A percentile compares a stretch with the other conserved stretches of the same genome.
phyloP scores from a whole-genome alignment of 768 basidiomycete genomes.

The Macrolepiota albuminosa region DNA sequence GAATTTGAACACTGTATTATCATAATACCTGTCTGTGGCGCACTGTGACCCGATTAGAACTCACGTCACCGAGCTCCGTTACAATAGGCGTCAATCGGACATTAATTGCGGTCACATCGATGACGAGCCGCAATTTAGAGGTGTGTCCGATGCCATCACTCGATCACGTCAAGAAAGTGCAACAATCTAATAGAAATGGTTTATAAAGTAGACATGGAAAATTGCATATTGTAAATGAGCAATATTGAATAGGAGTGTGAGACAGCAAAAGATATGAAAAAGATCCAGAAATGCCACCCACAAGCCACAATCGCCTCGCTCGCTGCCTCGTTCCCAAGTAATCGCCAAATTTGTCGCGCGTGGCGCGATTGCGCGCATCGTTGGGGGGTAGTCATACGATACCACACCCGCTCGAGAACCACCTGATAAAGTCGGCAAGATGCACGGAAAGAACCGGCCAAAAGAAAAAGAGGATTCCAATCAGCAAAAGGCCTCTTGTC shows the following conservation, averaged over 20 bases:
- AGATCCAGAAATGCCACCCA: neutral
- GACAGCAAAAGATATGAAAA: neutral
- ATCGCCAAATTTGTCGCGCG: neutral
- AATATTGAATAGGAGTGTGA: neutral
- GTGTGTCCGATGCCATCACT: conserved; percentile 4
- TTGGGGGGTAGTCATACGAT: conserved; percentile 29
- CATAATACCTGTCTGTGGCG: neutral
- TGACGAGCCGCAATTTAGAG: neutral
- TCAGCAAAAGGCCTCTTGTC: conserved; percentile 22
- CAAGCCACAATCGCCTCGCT: neutral
- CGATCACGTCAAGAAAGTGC: neutral
- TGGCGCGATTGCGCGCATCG: neutral
- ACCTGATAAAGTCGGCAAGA: conserved; percentile 39
- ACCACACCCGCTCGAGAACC: conserved; percentile 70
- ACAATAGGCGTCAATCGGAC: neutral
- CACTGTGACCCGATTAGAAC: neutral
- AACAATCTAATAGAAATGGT: neutral
- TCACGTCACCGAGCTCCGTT: neutral
- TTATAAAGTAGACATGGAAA: neutral
- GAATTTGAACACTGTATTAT: neutral
- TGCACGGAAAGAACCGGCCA: conserved; percentile 6
- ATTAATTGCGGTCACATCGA: neutral
- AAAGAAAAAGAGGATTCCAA: conserved; percentile 25
- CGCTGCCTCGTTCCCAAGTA: neutral
- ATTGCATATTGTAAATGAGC: neutral